phyloP scores from a whole-genome alignment of 768 basidiomycete genomes.

The Phylloporus sp. region DNA sequence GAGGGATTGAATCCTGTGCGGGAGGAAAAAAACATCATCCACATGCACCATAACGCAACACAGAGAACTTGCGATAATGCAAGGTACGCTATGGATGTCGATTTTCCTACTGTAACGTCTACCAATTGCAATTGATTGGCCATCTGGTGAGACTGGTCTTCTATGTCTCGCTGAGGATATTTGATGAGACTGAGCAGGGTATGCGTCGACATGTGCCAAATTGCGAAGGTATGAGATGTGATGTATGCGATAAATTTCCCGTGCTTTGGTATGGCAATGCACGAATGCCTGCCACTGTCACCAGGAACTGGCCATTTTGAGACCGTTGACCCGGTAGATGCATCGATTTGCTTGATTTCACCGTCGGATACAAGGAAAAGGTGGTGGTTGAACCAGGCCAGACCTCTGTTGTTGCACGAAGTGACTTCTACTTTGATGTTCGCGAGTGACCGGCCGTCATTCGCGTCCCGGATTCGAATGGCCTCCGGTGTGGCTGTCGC shows the following conservation, averaged over 20 bases:
- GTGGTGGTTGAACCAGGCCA: constrained; percentile 3
- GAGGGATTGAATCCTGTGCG: not conserved
- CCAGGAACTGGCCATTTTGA: not conserved
- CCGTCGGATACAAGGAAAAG: not conserved
- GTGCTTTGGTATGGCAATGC: not conserved
- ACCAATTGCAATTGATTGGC: not conserved
- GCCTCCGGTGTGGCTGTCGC: not conserved
- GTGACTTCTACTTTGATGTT: not conserved
- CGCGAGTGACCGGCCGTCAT: not conserved
- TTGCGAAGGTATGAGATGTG: not conserved
- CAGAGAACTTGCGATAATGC: not conserved
- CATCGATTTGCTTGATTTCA: not conserved
- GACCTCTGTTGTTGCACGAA: not conserved
- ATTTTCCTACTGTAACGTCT: not conserved
- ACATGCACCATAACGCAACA: not conserved
- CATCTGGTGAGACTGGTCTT: not conserved
- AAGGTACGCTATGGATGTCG: not conserved
- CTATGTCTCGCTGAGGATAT: not conserved
- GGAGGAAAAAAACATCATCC: not conserved
- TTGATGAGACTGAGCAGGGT: not conserved
- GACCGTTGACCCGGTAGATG: not conserved
- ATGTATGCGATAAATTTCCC: not conserved
- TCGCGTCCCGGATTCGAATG: not conserved
- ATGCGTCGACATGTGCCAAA: not conserved
- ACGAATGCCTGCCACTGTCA: not conserved